A percentile compares a stretch with the other conserved stretches of the same genome.
These are phyloP conservation scores for Alternaria triticina DNA, from an alignment of 2,329 filamentous ascomycete genomes.

Conservation along the genomic window DNA sequence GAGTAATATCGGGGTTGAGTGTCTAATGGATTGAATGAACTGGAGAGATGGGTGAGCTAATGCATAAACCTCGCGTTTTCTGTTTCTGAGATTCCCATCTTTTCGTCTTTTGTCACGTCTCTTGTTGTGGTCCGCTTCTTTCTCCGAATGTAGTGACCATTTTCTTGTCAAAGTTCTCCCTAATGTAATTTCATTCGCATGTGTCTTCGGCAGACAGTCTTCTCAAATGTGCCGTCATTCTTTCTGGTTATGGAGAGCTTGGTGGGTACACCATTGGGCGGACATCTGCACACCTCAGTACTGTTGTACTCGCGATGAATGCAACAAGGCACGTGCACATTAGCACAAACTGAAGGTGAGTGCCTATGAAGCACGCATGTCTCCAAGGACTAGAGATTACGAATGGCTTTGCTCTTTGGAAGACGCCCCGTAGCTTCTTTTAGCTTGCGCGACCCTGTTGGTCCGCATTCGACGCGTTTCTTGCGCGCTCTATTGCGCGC, in stretches of 20 bases:
- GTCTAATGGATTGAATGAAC: conserved; percentile 2
- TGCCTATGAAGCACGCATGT: background rate
- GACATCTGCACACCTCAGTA: background rate
- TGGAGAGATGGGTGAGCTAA: background rate
- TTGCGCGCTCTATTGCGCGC: background rate
- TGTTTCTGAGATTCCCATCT: background rate
- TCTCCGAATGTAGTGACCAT: background rate
- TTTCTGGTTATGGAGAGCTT: background rate
- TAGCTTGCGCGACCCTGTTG: background rate
- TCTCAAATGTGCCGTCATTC: background rate
- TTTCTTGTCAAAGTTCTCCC: background rate
- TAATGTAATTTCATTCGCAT: background rate
- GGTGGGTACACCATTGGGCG: background rate
- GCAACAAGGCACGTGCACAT: background rate
- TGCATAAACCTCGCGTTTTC: background rate
- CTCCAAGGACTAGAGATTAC: background rate
- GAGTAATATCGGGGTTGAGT: background rate
- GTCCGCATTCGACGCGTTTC: background rate
- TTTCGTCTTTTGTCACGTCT: background rate
- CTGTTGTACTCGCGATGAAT: background rate
- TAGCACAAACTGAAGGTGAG: background rate
- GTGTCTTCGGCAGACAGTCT: background rate
- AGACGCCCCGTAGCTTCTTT: background rate
- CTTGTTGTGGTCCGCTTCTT: background rate
- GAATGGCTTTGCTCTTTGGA: background rate